These are phyloP conservation scores for Clarkia xantiana DNA, from an alignment of 345 rosid species.

Conservation along the genomic window DNA sequence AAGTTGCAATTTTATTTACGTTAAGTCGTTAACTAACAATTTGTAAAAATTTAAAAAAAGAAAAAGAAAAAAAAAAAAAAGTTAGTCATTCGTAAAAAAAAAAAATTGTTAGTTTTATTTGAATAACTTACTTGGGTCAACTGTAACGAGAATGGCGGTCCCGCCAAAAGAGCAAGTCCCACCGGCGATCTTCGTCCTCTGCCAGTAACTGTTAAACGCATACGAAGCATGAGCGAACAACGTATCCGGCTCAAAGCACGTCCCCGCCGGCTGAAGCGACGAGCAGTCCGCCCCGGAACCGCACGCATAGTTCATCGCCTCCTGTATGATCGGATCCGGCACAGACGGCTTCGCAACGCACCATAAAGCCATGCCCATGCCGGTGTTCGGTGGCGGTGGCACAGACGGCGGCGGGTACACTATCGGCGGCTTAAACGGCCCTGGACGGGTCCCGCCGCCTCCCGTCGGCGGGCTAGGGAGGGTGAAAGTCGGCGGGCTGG, in stretches of 20 bases:
- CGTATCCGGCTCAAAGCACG: slow-evolving; percentile 66
- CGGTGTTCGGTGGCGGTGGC: slow-evolving; percentile 37
- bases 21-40: too few relatives aligned
- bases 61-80: too few relatives aligned
- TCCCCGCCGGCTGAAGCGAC: slow-evolving; percentile 47
- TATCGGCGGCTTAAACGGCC: slow-evolving; percentile 47
- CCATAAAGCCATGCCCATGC: slow-evolving; percentile 47
- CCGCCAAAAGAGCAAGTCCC: slow-evolving; percentile 91
- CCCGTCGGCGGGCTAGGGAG: slow-evolving; percentile 8
- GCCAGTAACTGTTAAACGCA: slow-evolving; percentile 94
- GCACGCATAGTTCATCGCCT: slow-evolving; percentile 93
- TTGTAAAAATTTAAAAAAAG: too few relatives aligned
- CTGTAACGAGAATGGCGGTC: slow-evolving; percentile 73
- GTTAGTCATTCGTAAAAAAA: not conserved
- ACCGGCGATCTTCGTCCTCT: slow-evolving; percentile 57
- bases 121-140: slow-evolving; percentile 64
- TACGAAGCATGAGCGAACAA: slow-evolving; percentile 75
- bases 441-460: slow-evolving; percentile 4
- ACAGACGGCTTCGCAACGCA: slow-evolving; percentile 91
- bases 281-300: slow-evolving; percentile 80
- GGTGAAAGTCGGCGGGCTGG: slow-evolving; percentile 5
- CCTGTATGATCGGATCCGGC: slow-evolving; percentile 84
- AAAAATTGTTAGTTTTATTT: not conserved
- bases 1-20: too few relatives aligned
- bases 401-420: slow-evolving; percentile 70